phyloP scores from a whole-genome alignment of 139 green algal species.

The Gonium pectorale region DNA sequence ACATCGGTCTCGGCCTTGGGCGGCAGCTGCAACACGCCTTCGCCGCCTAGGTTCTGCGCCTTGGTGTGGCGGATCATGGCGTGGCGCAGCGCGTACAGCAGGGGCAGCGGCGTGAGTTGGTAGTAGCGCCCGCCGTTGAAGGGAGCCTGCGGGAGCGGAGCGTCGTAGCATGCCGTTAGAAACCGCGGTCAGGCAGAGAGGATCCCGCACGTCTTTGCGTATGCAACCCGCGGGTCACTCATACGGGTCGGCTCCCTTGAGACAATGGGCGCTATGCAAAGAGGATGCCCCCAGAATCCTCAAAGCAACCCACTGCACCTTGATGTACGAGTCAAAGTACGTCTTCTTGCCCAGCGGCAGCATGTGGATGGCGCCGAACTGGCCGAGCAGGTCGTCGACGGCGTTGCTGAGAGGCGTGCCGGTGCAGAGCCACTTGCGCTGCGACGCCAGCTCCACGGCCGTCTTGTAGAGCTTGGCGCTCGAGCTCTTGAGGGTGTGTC shows the following conservation, averaged over 20 bases:
- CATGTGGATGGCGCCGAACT: conserved; percentile 56
- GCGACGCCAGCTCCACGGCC: conserved; percentile 41
- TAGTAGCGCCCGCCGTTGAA: not conserved
- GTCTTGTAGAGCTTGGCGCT: conserved; percentile 48
- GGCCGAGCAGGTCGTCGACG: conserved; percentile 68
- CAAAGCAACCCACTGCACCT: not conserved
- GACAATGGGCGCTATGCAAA: no score
- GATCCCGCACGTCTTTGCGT: no score
- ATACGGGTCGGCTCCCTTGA: no score
- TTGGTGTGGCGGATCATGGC: conserved; percentile 82
- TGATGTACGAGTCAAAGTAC: conserved; percentile 66
- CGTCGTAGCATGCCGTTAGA: no score
- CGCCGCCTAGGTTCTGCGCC: conserved; percentile 65
- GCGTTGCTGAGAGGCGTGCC: conserved; percentile 76
- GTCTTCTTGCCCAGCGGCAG: conserved; percentile 53
- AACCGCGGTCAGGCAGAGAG: no score
- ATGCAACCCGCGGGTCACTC: no score
- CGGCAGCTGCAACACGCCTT: conserved; percentile 73
- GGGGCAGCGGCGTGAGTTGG: conserved; percentile 4
- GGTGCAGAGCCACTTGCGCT: conserved; percentile 67
- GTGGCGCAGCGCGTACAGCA: conserved; percentile 66
- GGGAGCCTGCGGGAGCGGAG: not conserved
- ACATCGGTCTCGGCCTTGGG: conserved; percentile 72
- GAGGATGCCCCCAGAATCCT: not conserved
- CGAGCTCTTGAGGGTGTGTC: conserved; percentile 68